Base-by-base conservation (phyloP, 192 early-diverging fungal genomes). In the Gonapodya sp. region DNA sequence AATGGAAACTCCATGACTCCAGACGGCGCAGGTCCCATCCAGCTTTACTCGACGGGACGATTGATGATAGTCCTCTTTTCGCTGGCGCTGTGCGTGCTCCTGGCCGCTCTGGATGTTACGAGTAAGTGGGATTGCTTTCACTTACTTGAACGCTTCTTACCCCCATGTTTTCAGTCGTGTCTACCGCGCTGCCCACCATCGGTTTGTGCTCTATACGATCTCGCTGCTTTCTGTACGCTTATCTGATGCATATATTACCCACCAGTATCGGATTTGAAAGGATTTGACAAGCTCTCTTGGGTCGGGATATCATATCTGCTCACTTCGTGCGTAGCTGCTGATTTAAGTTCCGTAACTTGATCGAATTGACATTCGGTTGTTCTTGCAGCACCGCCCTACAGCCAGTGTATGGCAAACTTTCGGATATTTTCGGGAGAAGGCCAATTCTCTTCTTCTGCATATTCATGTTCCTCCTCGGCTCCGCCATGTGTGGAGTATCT, bases 381-480 rank as follows among this genome's bases (percentile, higher is more conserved):
- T n/a, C n/a, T n/a, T n/a, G n/a, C 24, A 64, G 46, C 31, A 85
- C 86, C 0, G 84, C 82, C 0, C 79, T 86, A 34, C 79, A 90
- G 35, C 91, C 91, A 0, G 75, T 88, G 0, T 86, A 89, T 18
- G 85, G 85, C 34, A 89, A 86, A 78, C 78, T 88, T 1, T 86
- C 82, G 0, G 86, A 83, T 72, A 80, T 89, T n/a, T 84, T 87
- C 83, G 90, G 91, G 0, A 80, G 87, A 36, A 82, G 87, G 1
- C 34, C 36, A 2, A 78, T 78, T 1, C 35, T 87, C 31, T 31
- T 80, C 0, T 78, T n/a, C 0, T 85, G 83, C 34, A 82, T 36
- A n/a, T 35, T 81, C 31, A 31, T 87, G n/a, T 87, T 87, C 35
- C 79, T 87, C 34, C 46, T 80, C 0, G 87, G 88, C 0, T 83